Base-by-base conservation (phyloP, 176 grass and related monocot species). In the Secale cereale region DNA sequence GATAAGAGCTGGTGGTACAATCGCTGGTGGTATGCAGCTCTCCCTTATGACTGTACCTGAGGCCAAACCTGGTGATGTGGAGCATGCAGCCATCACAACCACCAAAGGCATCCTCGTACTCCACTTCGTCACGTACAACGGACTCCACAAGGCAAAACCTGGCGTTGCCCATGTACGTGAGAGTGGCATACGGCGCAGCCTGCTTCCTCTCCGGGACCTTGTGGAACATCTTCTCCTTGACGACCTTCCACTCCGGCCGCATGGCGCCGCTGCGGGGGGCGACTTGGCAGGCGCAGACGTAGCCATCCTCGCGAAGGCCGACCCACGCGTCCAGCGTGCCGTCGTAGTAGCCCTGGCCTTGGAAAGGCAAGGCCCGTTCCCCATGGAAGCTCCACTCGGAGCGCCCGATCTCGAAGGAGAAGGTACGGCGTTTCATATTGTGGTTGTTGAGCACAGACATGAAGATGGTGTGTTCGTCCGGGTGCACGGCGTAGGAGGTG, bases 341-440 rank as follows among this genome's bases (percentile, higher is more conserved):
- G 60, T 77, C 59, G 54, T 56, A 85, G 82, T 56, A 67, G 27
- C 82, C 82, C 26, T 66, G 60, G 41, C 16, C 22, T 15, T 1
- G 2, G 22, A 85, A 85, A 56, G 71, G 82, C 28, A 84, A 73
- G 22, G 10, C 39, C 82, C 81, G 75, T 20, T 10, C n/a, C 7
- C 76, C 28, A 1, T 83, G 59, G 29, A 41, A 36, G 13, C 26
- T 76, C 82, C 73, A 85, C 60, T 26, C 60, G 0, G 5, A 9
- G n/a, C 22, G 5, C 22, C 13, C 40, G 15, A 73, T 56, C 61
- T 40, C 74, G 15, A 85, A 77, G 3, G 83, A 85, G 61, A 56
- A 67, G 30, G 61, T 77, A 7, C 73, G n/a, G 0, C 25, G 26
- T 29, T 28, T 27, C 2, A 64, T 26, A 64, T 29, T 64, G 61